Conservation (phyloP, 495 filamentous ascomycete genomes). For the Cudoniella acicularis region DNA sequence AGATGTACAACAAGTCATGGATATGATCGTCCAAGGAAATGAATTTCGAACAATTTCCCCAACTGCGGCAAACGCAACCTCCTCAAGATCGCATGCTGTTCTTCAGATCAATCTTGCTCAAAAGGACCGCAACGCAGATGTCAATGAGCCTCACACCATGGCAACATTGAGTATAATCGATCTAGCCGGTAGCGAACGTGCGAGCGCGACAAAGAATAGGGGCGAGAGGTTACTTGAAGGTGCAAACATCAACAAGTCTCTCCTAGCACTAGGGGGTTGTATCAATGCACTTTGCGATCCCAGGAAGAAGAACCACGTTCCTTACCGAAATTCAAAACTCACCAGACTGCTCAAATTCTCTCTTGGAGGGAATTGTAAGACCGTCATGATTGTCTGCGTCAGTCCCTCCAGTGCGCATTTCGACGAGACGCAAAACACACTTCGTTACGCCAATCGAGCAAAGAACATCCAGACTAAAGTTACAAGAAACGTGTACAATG, state of each 20-base stretch:
- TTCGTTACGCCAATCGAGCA: conserved; percentile 94
- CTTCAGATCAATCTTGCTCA: conserved; percentile 95
- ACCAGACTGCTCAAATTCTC: conserved; percentile 96
- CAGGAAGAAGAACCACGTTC: conserved; percentile 88
- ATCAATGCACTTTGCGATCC: conserved; percentile 98
- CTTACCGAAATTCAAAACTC: conserved; percentile 96
- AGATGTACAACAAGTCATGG: conserved; percentile 91
- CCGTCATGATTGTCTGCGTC: conserved; percentile 99
- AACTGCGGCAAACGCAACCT: conserved; percentile 96
- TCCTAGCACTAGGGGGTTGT: conserved; percentile 92
- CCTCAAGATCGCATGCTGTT: conserved; percentile 96
- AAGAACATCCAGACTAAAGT: conserved; percentile 99
- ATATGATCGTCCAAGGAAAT: conserved; percentile 96
- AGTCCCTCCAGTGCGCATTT: conserved; percentile 96
- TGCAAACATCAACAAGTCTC: conserved; percentile 98
- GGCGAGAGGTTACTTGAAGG: conserved; percentile 90
- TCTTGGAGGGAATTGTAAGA: conserved; percentile 95
- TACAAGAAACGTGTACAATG: conserved; percentile 96
- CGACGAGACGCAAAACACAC: conserved; percentile 97
- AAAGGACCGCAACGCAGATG: conserved; percentile 87
- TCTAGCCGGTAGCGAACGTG: conserved; percentile 91
- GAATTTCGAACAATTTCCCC: conserved; percentile 94
- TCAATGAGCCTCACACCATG: conserved; percentile 96
- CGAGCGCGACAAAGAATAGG: conserved; percentile 94
- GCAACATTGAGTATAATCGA: conserved; percentile 98